A percentile compares a stretch with the other conserved stretches of the same genome.
These are phyloP conservation scores for Yarrowia divulgata DNA, from an alignment of 805 yeast species.

Conservation along the genomic window DNA sequence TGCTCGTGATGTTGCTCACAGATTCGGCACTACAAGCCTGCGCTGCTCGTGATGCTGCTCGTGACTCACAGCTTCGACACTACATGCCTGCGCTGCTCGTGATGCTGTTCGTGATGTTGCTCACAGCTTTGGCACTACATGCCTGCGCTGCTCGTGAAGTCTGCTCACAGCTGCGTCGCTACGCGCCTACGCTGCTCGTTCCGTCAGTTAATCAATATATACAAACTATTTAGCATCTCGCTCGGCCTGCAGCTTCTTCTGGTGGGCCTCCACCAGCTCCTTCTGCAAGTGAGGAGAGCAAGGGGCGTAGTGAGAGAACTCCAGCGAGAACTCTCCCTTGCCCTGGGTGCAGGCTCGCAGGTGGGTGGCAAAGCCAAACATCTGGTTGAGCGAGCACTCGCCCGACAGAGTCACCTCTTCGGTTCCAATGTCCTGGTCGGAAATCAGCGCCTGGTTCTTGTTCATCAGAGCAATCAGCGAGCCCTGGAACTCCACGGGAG, in stretches of 20 bases:
- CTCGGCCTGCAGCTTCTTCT: conserved; percentile 59
- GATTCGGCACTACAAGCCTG: too few species aligned
- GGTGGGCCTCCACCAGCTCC: conserved; percentile 84
- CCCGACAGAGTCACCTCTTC: conserved; percentile 94
- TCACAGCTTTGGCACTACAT: neutral
- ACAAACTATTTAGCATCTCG: conserved; percentile 34
- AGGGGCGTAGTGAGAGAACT: conserved; percentile 90
- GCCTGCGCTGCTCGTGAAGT: neutral
- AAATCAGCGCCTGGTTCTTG: conserved; percentile 89
- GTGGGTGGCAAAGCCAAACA: conserved; percentile 96
- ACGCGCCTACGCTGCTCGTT: neutral
- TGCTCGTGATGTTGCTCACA: too few species aligned
- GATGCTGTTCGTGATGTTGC: neutral
- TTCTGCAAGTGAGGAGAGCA: conserved; percentile 89
- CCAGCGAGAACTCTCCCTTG: conserved; percentile 96
- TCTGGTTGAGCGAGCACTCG: conserved; percentile 93
- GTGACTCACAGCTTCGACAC: neutral
- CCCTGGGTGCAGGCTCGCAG: conserved; percentile 98
- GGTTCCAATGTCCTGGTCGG: conserved; percentile 90
- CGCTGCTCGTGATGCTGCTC: too few species aligned
- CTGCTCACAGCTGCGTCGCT: neutral
- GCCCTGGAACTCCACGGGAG: conserved; percentile 97
- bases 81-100: neutral
- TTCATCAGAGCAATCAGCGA: conserved; percentile 87
- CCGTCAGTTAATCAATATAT: conserved; percentile 12